Evolutionary conservation across 2,329 filamentous ascomycete genomes (phyloP), one percentile per base, ranked within the genome.

Genomic region (Neofusicoccum laricinum): DNA sequence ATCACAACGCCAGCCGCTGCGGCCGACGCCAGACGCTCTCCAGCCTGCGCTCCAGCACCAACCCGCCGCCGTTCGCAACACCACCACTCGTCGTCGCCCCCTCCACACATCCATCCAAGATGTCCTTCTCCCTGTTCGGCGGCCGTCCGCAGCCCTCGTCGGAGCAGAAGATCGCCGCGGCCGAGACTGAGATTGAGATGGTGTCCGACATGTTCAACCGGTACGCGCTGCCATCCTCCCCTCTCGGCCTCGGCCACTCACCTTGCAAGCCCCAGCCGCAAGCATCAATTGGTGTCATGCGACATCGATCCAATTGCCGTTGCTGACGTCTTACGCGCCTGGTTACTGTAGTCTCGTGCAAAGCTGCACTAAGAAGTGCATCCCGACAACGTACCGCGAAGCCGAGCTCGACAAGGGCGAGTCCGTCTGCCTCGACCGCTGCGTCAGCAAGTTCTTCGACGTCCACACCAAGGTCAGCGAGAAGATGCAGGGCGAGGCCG

Each of bases 361-460:
- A 79, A 91, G 92, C 68, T 99, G 95, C 87, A 88, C 91, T 70
- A 88, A 90, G 77, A 99, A 99, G 84, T 99, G 95, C 82, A 87
- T 99, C 71, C 94, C 94, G 67, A 85, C 83, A 74, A 88, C 94
- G 73, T 99, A 98, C 87, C 92, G 93, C 78, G 95, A 99, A 83
- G 88, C 87, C 78, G 94, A 99, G 72, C 88, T 99, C 74, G 97
- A 97, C 87, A 99, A 99, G 84, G 96, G 93, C 85, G 95, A 99
- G 82, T 93, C 90, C 71, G 95, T 99, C 72, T 99, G 96, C 83
- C 88, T 99, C 71, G 95, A 99, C 82, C 92, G 95, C 75, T 99
- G 96, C 82, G 91, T 96, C 65, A 86, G 91, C 76, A 99, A 99
- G 84, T 99, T 98, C 84, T 97, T 99, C 82, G 94, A 98, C 72